Base-by-base conservation (phyloP, 805 yeast genomes). In the Cyberlindnera maritima region DNA sequence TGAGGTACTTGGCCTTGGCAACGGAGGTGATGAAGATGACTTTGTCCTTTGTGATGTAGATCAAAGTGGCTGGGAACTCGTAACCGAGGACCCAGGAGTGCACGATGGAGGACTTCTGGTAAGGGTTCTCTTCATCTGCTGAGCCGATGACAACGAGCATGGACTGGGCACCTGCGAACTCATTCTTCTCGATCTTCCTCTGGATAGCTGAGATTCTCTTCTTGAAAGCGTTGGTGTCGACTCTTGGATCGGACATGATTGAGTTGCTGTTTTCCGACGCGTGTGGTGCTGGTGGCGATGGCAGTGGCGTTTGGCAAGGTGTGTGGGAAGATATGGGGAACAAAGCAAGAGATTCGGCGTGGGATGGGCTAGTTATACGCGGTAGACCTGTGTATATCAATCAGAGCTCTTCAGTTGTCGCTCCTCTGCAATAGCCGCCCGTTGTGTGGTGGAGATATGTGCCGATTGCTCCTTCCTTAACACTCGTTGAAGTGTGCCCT, bases 31-130 rank as follows among this genome's bases (percentile, higher is more conserved):
- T 74, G 45, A 92, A 70, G 4, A 80, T 65, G 33, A 81, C 70
- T 54, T 79, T 80, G 33, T 76, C 78, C 45, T 76, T 74, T 3
- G 86, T 77, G 48, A 91, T 68, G 42, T 76, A 80, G 44, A 92
- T 67, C 26, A 82, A 81, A 2, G 97, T 90, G 42, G 94, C 94
- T n/a, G 96, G 95, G 62, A 92, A 92, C 64, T 94, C 98, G 64
- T 91, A 92, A 4, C 97, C 96, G 41, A 92, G 69, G 44, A 92
- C 70, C 98, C 98, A 92, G 43, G 82, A 85, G 64, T 91, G 97
- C 39, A 91, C 67, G 38, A 86, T 83, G 1, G 96, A 83, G 12
- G 96, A 84, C 67, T 88, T 88, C 62, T 86, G 89, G 66, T 88
- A 90, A 40, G 96, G 95, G 63, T 89, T 86, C 54, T 86, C 92